Conservation (phyloP, 2,329 filamentous ascomycete species). For the Curvularia lunata region DNA sequence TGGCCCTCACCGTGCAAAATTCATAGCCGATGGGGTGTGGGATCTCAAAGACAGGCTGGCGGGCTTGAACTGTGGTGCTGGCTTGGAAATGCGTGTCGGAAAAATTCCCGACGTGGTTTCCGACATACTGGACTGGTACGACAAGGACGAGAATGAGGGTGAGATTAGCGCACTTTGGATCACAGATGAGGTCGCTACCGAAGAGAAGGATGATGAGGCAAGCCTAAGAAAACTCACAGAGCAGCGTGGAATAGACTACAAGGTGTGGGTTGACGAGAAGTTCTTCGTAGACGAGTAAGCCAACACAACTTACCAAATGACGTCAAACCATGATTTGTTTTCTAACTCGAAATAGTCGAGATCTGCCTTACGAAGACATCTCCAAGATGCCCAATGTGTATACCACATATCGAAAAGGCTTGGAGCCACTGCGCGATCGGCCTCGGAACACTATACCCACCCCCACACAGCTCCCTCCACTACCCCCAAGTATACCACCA, state of each 20-base stretch:
- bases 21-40: slow-evolving; percentile 75
- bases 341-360: slow-evolving; percentile 60
- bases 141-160: slow-evolving; percentile 37
- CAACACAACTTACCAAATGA: background rate
- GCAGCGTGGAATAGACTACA: slow-evolving; percentile 63
- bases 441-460: slow-evolving; percentile 65
- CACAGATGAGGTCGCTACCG: slow-evolving; percentile 71
- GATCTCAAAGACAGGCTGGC: slow-evolving; percentile 70
- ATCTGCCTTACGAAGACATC: slow-evolving; percentile 65
- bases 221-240: slow-evolving; percentile 62
- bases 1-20: slow-evolving; percentile 73
- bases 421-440: slow-evolving; percentile 71
- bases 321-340: background rate
- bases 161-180: slow-evolving; percentile 74
- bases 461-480: slow-evolving; percentile 63
- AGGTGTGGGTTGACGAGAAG: slow-evolving; percentile 75
- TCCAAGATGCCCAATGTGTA: slow-evolving; percentile 75
- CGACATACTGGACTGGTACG: slow-evolving; percentile 60
- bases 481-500: slow-evolving; percentile 63
- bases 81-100: slow-evolving; percentile 69
- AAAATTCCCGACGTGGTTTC: slow-evolving; percentile 64
- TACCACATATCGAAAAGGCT: slow-evolving; percentile 73
- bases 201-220: slow-evolving; percentile 71
- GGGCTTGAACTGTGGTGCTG: slow-evolving; percentile 61
- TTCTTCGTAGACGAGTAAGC: slow-evolving; percentile 79